Evolutionary conservation across 192 early-diverging fungal species (phyloP).

Genomic region (Piromyces sp.): DNA sequence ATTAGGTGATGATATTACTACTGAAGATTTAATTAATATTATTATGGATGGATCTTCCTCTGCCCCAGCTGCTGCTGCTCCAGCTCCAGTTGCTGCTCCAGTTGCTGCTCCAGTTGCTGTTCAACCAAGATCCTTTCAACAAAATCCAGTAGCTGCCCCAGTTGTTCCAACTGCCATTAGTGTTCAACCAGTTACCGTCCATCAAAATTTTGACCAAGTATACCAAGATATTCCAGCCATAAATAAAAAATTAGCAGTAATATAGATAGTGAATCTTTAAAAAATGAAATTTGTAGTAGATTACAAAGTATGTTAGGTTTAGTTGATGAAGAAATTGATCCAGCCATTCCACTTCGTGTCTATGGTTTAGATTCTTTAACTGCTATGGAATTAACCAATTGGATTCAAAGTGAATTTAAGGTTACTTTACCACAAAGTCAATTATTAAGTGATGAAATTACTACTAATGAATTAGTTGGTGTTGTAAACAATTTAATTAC

Average conservation of each 20-base stretch:
- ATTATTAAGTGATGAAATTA: neutral
- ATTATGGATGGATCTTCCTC: neutral
- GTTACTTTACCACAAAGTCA: neutral
- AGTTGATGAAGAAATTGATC: neutral
- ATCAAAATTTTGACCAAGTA: no score
- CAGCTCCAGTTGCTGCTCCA: no score
- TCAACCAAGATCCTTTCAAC: neutral
- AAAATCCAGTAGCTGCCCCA: no score
- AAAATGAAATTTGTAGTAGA: no score
- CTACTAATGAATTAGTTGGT: neutral
- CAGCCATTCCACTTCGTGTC: neutral
- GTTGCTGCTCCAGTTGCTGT: neutral
- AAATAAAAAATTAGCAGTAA: no score
- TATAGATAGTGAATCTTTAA: no score
- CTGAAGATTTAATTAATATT: neutral
- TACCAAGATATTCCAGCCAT: no score
- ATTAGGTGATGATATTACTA: neutral
- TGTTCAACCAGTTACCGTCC: no score
- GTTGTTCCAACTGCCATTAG: neutral
- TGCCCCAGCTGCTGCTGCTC: no score
- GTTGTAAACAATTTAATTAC: neutral
- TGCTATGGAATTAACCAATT: neutral
- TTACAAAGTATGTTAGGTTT: neutral
- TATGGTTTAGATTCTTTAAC: neutral
- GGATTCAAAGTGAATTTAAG: neutral